Evolutionary conservation across 2,329 filamentous ascomycete species (phyloP).

Genomic region (Ophiocordyceps robertsii): DNA sequence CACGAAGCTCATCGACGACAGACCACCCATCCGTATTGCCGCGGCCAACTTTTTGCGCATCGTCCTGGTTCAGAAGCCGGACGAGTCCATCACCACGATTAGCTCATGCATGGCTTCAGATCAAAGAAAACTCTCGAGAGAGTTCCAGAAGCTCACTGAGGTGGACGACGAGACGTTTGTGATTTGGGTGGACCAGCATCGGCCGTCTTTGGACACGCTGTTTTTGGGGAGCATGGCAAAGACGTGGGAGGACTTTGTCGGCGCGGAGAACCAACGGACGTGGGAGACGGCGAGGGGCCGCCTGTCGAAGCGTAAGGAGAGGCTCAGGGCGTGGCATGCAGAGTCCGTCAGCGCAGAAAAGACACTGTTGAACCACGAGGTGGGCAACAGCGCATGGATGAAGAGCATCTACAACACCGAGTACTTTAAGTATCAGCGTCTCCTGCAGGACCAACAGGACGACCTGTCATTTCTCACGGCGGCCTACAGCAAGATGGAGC

Average conservation of each 20-base stretch:
- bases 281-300: slow-evolving; percentile 61
- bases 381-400: slow-evolving; percentile 81
- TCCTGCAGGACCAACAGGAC: slow-evolving; percentile 87
- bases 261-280: slow-evolving; percentile 65
- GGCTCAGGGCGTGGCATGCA: slow-evolving; percentile 63
- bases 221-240: slow-evolving; percentile 74
- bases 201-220: slow-evolving; percentile 62
- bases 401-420: slow-evolving; percentile 91
- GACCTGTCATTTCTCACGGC: slow-evolving; percentile 66
- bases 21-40: slow-evolving; percentile 53
- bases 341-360: slow-evolving; percentile 58
- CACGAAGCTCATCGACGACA: slow-evolving; percentile 64
- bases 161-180: slow-evolving; percentile 84
- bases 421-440: slow-evolving; percentile 78
- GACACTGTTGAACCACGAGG: slow-evolving; percentile 67
- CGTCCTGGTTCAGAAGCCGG: slow-evolving; percentile 82
- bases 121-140: slow-evolving; percentile 56
- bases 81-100: slow-evolving; percentile 63
- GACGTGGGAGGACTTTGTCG: slow-evolving; percentile 80
- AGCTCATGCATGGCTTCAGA: slow-evolving; percentile 57
- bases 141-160: slow-evolving; percentile 74
- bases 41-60: slow-evolving; percentile 84
- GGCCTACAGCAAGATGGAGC: slow-evolving; percentile 64
- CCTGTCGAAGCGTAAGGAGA: slow-evolving; percentile 65
- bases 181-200: slow-evolving; percentile 74